These are phyloP conservation scores for Typha latifolia DNA, from an alignment of 176 grass and related monocot genomes.

Conservation along the genomic window DNA sequence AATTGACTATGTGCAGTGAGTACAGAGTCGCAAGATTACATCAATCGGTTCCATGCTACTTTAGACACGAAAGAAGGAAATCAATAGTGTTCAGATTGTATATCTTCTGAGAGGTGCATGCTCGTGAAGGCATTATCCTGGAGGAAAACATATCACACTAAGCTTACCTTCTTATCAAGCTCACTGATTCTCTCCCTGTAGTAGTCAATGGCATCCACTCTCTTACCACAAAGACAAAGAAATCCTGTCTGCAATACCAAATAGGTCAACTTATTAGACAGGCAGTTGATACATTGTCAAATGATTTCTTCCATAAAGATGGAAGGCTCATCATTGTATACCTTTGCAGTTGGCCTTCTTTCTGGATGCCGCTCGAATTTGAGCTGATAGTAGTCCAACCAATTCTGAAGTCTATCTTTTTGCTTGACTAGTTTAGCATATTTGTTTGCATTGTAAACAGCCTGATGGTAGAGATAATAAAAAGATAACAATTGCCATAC, in stretches of 20 bases:
- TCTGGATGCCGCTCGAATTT: slow-evolving; percentile 86
- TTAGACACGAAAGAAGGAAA: too few species aligned
- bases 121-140: too few species aligned
- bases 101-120: too few species aligned
- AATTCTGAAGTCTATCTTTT: slow-evolving; percentile 79
- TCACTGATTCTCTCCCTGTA: slow-evolving; percentile 46
- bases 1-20: neutral
- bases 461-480: slow-evolving; percentile 30
- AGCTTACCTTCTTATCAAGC: slow-evolving; percentile 53
- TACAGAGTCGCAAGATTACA: neutral
- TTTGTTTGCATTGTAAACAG: slow-evolving; percentile 94
- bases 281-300: neutral
- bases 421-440: slow-evolving; percentile 69
- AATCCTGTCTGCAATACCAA: slow-evolving; percentile 57
- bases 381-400: slow-evolving; percentile 84
- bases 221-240: slow-evolving; percentile 58
- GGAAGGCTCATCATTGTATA: slow-evolving; percentile 21
- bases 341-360: slow-evolving; percentile 60
- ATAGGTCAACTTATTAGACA: slow-evolving; percentile 6
- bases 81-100: too few species aligned
- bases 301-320: neutral
- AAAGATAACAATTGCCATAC: neutral
- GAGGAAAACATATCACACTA: too few species aligned
- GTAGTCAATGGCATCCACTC: slow-evolving; percentile 70
- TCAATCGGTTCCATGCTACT: neutral